These are phyloP conservation scores for Lepiota venenata DNA, from an alignment of 768 basidiomycete species.

Conservation along the genomic window DNA sequence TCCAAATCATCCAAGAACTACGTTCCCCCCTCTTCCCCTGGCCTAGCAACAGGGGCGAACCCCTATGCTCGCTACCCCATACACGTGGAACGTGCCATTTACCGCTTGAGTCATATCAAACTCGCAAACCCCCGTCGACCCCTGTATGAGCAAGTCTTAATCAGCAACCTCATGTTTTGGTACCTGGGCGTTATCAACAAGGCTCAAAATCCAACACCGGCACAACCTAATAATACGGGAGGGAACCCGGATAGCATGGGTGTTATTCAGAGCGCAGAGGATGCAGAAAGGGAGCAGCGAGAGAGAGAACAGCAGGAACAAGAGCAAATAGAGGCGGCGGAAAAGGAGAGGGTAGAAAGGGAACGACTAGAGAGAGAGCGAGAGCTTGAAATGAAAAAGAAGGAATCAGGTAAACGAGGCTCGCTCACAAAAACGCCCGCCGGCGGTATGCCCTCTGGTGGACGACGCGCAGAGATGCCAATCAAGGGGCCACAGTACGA, in stretches of 20 bases:
- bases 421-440: conserved; percentile 67
- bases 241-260: conserved; percentile 28
- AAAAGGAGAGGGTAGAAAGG: conserved; percentile 37
- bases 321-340: conserved; percentile 41
- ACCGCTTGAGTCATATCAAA: conserved; percentile 97
- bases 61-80: conserved; percentile 87
- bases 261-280: conserved; percentile 28
- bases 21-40: conserved; percentile 61
- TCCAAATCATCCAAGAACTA: conserved; percentile 76
- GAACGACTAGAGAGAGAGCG: conserved; percentile 42
- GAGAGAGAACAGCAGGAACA: conserved; percentile 37
- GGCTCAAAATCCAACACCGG: conserved; percentile 51
- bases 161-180: conserved; percentile 98
- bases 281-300: conserved; percentile 33
- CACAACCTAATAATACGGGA: conserved; percentile 20
- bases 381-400: conserved; percentile 56
- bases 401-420: conserved; percentile 46
- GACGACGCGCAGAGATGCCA: conserved; percentile 80
- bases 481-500: conserved; percentile 90
- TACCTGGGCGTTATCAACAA: conserved; percentile 98
- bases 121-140: conserved; percentile 95
- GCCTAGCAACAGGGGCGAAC: conserved; percentile 39
- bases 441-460: conserved; percentile 40
- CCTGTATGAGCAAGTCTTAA: conserved; percentile 93
- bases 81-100: conserved; percentile 97